Percentiles rank a stretch among this genome's conserved stretches.
Conservation (phyloP, 495 filamentous ascomycete genomes). For the Trichoderma asperelloides region DNA sequence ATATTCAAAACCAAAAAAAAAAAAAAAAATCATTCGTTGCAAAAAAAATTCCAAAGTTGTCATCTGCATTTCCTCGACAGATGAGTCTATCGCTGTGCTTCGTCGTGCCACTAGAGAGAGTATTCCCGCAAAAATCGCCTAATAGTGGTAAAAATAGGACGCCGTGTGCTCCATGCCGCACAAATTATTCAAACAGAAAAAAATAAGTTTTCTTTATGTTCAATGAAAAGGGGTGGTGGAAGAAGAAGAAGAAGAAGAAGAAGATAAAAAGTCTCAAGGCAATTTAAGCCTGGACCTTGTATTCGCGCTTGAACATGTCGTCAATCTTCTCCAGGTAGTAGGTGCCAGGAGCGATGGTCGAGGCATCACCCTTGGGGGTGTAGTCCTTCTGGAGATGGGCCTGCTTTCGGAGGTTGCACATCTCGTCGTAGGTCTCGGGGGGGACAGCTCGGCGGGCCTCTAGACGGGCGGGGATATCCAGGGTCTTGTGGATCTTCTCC, state of each 20-base stretch:
- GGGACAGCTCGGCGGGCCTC: slow-evolving; percentile 60
- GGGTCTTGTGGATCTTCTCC: slow-evolving; percentile 62
- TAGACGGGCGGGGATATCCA: slow-evolving; percentile 73
- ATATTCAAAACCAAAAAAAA: not conserved
- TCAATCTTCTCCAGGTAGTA: slow-evolving; percentile 90
- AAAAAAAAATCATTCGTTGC: not conserved
- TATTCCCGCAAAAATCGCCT: not conserved
- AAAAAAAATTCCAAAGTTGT: not conserved
- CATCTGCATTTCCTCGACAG: not conserved
- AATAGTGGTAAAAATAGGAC: not conserved
- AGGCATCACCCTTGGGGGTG: slow-evolving; percentile 64
- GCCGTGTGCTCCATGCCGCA: slow-evolving; percentile 6
- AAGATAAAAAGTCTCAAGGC: too few relatives aligned
- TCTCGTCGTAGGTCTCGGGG: slow-evolving; percentile 85
- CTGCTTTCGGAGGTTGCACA: slow-evolving; percentile 88
- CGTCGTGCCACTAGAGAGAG: not conserved
- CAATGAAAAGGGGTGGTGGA: not conserved
- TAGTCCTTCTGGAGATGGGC: slow-evolving; percentile 92
- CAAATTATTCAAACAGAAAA: not conserved
- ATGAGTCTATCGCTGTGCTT: slow-evolving; percentile 7
- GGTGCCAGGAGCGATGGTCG: slow-evolving; percentile 65
- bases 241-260: not conserved
- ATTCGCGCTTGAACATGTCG: slow-evolving; percentile 89
- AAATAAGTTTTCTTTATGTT: not conserved
- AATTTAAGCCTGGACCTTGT: slow-evolving; percentile 72